Conservation (phyloP, 306 rosid species). For the Elaeagnus macrophylla region DNA sequence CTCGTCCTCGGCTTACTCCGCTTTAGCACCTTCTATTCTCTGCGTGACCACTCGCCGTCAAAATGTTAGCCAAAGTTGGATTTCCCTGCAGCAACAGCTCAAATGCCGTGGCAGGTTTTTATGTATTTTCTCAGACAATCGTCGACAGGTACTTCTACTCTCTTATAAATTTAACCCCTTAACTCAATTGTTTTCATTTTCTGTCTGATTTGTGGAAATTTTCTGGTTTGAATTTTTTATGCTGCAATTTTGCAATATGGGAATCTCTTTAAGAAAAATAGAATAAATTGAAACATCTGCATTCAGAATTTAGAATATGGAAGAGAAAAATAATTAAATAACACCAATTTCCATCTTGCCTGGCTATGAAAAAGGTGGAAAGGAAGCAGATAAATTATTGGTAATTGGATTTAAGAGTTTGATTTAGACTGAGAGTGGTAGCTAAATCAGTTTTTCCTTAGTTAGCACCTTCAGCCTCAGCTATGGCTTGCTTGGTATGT, state of each 20-base stretch:
- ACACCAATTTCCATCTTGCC: no score
- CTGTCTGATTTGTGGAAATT: slow-evolving; percentile 2
- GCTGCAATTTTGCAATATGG: not conserved
- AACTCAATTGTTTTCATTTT: not conserved
- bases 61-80: slow-evolving; percentile 30
- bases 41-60: slow-evolving; percentile 10
- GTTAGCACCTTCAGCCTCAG: no score
- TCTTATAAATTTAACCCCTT: not conserved
- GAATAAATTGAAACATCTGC: not conserved
- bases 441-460: no score
- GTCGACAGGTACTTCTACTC: slow-evolving; percentile 42
- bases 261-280: not conserved
- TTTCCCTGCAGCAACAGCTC: slow-evolving; percentile 38
- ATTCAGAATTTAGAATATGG: not conserved
- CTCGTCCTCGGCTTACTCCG: slow-evolving; percentile 11
- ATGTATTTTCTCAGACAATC: slow-evolving; percentile 69
- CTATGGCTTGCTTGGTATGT: no score
- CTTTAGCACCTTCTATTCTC: slow-evolving; percentile 19
- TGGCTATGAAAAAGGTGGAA: no score
- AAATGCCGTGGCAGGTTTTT: slow-evolving; percentile 45
- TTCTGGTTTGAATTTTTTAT: not conserved
- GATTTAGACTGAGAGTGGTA: no score
- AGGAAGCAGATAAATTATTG: no score
- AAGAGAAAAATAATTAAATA: not conserved
- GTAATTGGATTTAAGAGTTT: no score